phyloP scores from a whole-genome alignment of 345 rosid species.

The Orychophragmus violaceus region DNA sequence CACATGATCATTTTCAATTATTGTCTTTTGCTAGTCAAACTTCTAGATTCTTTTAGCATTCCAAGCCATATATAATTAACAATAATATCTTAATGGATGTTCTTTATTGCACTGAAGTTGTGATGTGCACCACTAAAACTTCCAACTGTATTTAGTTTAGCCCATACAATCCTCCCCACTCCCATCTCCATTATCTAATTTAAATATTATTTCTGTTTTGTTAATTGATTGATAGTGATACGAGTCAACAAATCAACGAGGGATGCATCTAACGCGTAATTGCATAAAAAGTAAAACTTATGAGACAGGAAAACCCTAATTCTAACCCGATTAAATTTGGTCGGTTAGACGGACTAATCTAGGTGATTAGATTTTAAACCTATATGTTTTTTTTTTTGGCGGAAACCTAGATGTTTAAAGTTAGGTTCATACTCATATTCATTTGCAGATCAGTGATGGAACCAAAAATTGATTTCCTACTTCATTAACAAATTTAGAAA shows the following conservation, averaged over 20 bases:
- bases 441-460: no score
- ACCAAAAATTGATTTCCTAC: no score
- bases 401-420: no score
- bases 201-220: no score
- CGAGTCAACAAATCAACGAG: neutral
- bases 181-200: no score
- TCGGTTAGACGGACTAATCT: neutral
- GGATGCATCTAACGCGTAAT: neutral
- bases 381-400: no score
- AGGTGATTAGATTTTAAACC: neutral
- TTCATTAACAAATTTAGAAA: no score
- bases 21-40: slow-evolving; percentile 13
- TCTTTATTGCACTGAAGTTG: slow-evolving; percentile 1
- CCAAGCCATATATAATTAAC: slow-evolving; percentile 7
- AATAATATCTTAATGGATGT: slow-evolving; percentile 4
- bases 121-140: neutral
- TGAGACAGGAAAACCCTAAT: neutral
- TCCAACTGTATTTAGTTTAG: no score
- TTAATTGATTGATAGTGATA: neutral
- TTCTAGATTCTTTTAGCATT: neutral
- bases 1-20: neutral
- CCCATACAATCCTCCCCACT: neutral
- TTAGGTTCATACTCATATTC: no score
- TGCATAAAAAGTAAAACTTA: neutral
- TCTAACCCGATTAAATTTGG: neutral